Evolutionary conservation across 768 basidiomycete species (phyloP).

Genomic region (Pleurotus djamor): DNA sequence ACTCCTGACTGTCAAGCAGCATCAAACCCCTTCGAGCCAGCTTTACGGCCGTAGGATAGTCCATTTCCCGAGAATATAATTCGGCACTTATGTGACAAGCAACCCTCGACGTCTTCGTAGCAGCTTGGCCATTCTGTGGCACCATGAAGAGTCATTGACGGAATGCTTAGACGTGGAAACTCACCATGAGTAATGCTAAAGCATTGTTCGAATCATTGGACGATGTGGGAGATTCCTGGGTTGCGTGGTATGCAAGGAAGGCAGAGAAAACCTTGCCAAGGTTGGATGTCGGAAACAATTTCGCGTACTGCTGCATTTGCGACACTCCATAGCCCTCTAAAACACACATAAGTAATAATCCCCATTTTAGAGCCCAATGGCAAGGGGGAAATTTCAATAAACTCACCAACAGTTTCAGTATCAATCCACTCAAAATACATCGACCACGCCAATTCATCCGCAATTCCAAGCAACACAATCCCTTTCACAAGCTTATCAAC

Average conservation of each 20-base stretch:
- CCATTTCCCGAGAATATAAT: constrained; percentile 64
- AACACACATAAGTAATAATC: not conserved
- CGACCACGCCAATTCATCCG: constrained; percentile 83
- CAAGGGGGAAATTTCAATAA: constrained; percentile 6
- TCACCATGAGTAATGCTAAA: constrained; percentile 15
- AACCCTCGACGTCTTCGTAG: constrained; percentile 58
- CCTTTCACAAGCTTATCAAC: constrained; percentile 75
- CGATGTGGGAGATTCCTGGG: constrained; percentile 24
- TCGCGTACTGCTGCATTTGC: constrained; percentile 57
- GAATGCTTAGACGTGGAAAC: constrained; percentile 9
- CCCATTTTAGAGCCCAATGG: not conserved
- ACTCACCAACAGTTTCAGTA: constrained; percentile 61
- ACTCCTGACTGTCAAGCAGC: constrained; percentile 50
- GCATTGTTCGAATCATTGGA: constrained; percentile 38
- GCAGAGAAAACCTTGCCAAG: constrained; percentile 59
- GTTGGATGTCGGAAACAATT: constrained; percentile 59
- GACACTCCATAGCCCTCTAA: constrained; percentile 61
- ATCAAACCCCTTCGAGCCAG: constrained; percentile 70
- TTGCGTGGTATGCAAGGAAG: constrained; percentile 64
- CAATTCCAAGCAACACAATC: constrained; percentile 69
- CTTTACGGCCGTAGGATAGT: constrained; percentile 73
- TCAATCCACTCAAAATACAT: constrained; percentile 76
- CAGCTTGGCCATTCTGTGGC: constrained; percentile 32
- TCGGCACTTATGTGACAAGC: constrained; percentile 65
- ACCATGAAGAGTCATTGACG: constrained; percentile 6